Base-by-base conservation (phyloP, 2,329 filamentous ascomycete species). In the Aspergillus niger region DNA sequence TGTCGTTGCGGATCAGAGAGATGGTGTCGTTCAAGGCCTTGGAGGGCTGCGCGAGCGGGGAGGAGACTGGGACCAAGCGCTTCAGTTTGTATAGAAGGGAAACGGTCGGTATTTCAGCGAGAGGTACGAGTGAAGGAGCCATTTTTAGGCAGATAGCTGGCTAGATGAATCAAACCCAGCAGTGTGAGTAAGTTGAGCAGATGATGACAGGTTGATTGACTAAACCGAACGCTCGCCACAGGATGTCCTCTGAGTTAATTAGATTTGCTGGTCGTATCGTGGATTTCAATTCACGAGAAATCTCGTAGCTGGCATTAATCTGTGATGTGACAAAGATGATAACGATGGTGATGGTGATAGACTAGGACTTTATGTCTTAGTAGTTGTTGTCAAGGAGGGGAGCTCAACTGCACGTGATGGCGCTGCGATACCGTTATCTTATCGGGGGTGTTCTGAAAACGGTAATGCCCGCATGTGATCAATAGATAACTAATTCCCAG, bases 1-100 rank as follows among this genome's bases (percentile, higher is more conserved):
- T 96, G 75, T 97, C 92, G 67, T 86, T 86, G 59, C 86, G 84
- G 65, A 92, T 82, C 39, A 94, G 79, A 49, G 85, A 86, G 69
- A 97, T 83, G n/a, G 60, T 73, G 43, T 75, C 66, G 54, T 77
- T 77, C 44, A 90, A 80, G 8, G 76, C 67, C 58, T 82, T 74
- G n/a, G 83, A 85, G 7, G 80, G 76, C 20, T 73, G 67, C 4
- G 75, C 72, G 65, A 67, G 48, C 62, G 67, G 66, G 26, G 63
- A 55, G 8, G 67, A n/a, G n/a, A 62, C 41, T 17, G 77, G 68
- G 30, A 60, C 41, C 44, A 91, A 80, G 63, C 80, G 79, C 60
- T 81, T 79, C 17, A 81, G 74, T 67, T 83, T 83, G 80, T 94
- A 95, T 62, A 94, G 86, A 47, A 84, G 76, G 39, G 82, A 80